These are phyloP conservation scores for Yarrowia galli DNA, from an alignment of 1,139 yeast species.

Conservation along the genomic window DNA sequence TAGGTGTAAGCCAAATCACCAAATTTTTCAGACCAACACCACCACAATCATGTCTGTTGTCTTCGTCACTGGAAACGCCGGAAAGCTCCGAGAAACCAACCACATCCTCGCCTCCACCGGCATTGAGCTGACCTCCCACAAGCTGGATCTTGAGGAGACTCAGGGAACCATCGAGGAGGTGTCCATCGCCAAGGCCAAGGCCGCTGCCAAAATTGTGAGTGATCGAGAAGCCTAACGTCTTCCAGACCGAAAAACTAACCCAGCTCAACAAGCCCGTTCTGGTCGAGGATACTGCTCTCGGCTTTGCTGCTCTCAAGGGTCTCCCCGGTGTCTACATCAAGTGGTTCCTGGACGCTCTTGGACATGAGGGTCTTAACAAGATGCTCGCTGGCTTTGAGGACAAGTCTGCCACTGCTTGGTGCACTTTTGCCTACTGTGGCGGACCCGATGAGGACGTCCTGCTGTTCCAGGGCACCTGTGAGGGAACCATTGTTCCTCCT, in stretches of 20 bases:
- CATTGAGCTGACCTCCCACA: conserved; percentile 58
- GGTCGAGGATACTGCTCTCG: conserved; percentile 94
- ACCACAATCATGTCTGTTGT: conserved; percentile 23
- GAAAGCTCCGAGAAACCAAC: conserved; percentile 84
- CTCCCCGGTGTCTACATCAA: conserved; percentile 94
- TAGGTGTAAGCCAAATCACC: conserved; percentile 8
- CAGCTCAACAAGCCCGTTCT: conserved; percentile 74
- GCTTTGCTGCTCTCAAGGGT: conserved; percentile 77
- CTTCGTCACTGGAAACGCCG: conserved; percentile 75
- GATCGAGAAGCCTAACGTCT: not conserved
- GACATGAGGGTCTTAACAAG: conserved; percentile 74
- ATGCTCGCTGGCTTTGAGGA: conserved; percentile 82
- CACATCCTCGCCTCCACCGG: conserved; percentile 68
- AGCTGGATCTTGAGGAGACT: conserved; percentile 83
- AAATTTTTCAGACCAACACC: not conserved
- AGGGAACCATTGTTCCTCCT: conserved; percentile 77
- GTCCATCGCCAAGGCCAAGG: conserved; percentile 76
- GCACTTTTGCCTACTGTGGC: conserved; percentile 90
- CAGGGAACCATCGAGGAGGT: conserved; percentile 90
- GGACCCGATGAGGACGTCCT: conserved; percentile 76
- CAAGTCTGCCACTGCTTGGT: conserved; percentile 85
- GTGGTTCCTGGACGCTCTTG: conserved; percentile 83
- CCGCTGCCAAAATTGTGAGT: conserved; percentile 68
- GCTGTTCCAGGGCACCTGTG: conserved; percentile 84
- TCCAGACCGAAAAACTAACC: conserved; percentile 6